Evolutionary conservation across 1,139 yeast species (phyloP).

Genomic region (Neolecta irregularis): DNA sequence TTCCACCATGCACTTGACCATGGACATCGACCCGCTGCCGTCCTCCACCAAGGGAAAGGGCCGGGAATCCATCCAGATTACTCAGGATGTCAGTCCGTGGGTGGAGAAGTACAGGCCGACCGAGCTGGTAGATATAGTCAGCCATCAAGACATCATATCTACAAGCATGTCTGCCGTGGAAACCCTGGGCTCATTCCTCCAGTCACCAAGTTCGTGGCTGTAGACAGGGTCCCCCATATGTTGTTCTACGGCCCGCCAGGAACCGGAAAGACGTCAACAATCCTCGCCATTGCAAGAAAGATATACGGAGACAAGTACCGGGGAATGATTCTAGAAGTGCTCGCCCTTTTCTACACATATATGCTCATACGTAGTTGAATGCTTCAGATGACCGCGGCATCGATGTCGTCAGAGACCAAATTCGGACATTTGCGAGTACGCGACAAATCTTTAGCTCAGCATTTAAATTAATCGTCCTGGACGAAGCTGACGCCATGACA

Average conservation of each 20-base stretch:
- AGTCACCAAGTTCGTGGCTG: slow-evolving; percentile 67
- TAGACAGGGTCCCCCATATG: slow-evolving; percentile 75
- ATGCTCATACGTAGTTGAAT: slow-evolving; percentile 41
- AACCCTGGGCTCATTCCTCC: background rate
- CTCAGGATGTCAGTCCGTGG: no score
- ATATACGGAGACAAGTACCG: slow-evolving; percentile 75
- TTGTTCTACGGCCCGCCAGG: slow-evolving; percentile 97
- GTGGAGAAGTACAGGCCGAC: slow-evolving; percentile 92
- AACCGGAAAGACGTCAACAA: slow-evolving; percentile 91
- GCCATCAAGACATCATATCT: slow-evolving; percentile 73
- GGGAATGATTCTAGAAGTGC: slow-evolving; percentile 52
- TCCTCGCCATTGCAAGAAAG: slow-evolving; percentile 76
- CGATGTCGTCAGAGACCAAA: slow-evolving; percentile 71
- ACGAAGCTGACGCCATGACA: slow-evolving; percentile 99
- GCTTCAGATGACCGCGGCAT: slow-evolving; percentile 81
- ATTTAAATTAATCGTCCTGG: slow-evolving; percentile 79
- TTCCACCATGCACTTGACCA: no score
- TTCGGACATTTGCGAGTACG: slow-evolving; percentile 74
- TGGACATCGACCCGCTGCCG: no score
- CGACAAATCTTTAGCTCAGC: slow-evolving; percentile 58
- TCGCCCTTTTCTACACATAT: background rate
- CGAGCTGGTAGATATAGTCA: slow-evolving; percentile 70
- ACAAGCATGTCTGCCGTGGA: slow-evolving; percentile 25
- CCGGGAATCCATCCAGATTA: no score
- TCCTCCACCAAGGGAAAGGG: no score